Evolutionary conservation across 805 yeast genomes (phyloP).

Genomic region (Yamadazyma ubonensis): DNA sequence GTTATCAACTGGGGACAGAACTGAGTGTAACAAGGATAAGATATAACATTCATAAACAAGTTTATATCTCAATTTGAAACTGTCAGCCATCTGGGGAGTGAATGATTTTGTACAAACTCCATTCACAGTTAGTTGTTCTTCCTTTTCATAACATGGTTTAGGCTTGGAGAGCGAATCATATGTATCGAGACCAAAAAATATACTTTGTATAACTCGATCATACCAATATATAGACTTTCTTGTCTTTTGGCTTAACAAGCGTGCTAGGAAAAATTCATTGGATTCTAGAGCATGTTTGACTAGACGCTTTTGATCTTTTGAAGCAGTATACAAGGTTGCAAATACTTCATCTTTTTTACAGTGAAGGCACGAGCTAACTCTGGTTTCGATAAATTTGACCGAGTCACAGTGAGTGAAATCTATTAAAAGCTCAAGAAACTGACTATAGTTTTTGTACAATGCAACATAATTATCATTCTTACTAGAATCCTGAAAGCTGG

Average conservation of each 20-base stretch:
- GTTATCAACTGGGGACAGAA: slow-evolving; percentile 5
- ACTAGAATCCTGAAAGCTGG: not conserved
- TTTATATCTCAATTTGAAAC: slow-evolving; percentile 2
- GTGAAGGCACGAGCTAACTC: not conserved
- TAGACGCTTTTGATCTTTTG: not conserved
- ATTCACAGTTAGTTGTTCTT: not conserved
- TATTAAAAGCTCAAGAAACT: slow-evolving; percentile 20
- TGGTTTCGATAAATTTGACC: slow-evolving; percentile 2
- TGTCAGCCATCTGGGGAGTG: not conserved
- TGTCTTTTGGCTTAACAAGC: slow-evolving; percentile 24
- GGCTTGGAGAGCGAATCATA: slow-evolving; percentile 9
- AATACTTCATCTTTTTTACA: not conserved
- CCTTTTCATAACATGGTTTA: slow-evolving; percentile 14
- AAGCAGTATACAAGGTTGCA: not conserved
- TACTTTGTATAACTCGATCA: slow-evolving; percentile 29
- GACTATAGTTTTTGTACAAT: slow-evolving; percentile 21
- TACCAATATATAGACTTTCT: slow-evolving; percentile 23
- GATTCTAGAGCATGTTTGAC: not conserved
- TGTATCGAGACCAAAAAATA: slow-evolving; percentile 28
- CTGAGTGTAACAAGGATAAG: slow-evolving; percentile 3
- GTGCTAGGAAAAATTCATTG: slow-evolving; percentile 12
- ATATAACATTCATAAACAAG: slow-evolving; percentile 1
- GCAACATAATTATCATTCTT: not conserved
- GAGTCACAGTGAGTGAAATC: slow-evolving; percentile 20
- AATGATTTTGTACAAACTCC: not conserved